Percentiles rank a stretch among this genome's conserved stretches.
phyloP scores from a whole-genome alignment of 2,329 filamentous ascomycete genomes.

The Ophiostoma fasciatum region DNA sequence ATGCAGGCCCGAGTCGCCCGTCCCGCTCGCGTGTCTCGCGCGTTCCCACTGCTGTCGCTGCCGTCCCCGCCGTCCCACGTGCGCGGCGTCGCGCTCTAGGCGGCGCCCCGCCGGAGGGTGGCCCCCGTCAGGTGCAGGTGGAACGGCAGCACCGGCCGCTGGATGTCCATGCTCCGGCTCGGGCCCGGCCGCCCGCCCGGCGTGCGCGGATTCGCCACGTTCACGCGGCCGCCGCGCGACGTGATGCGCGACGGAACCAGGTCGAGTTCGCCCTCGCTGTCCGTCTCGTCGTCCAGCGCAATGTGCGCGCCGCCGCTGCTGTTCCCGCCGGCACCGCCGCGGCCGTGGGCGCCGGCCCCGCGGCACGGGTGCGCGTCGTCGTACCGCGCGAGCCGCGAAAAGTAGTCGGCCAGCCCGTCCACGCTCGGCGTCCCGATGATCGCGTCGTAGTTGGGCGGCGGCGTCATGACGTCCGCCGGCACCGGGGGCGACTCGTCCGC shows the following conservation, averaged over 20 bases:
- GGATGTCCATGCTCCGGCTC: constrained; percentile 41
- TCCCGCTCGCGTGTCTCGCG: no score
- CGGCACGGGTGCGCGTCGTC: constrained; percentile 24
- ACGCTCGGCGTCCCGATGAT: constrained; percentile 57
- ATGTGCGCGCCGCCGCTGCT: constrained; percentile 7
- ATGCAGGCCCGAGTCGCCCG: no score
- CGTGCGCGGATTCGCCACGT: constrained; percentile 41
- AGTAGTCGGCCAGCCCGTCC: constrained; percentile 71
- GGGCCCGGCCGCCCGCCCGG: constrained; percentile 37
- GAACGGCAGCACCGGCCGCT: constrained; percentile 23
- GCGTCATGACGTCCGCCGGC: constrained; percentile 40
- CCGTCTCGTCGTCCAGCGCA: constrained; percentile 22
- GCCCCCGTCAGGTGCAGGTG: constrained; percentile 20
- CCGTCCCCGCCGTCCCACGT: no score
- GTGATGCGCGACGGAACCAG: constrained; percentile 28
- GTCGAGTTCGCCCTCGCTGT: constrained; percentile 20
- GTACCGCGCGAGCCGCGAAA: constrained; percentile 61
- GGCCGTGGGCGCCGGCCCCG: not conserved
- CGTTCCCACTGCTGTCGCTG: no score
- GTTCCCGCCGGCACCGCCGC: no score
- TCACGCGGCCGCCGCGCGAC: constrained; percentile 38
- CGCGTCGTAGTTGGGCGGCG: constrained; percentile 70
- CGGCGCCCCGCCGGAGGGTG: constrained; percentile 12
- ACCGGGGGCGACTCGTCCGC: constrained; percentile 58
- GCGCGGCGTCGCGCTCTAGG: not conserved